Evolutionary conservation across 1,284 basidiomycete species (phyloP), one percentile per base, ranked within the genome.

Genomic region (Apiotrichum montevideense): DNA sequence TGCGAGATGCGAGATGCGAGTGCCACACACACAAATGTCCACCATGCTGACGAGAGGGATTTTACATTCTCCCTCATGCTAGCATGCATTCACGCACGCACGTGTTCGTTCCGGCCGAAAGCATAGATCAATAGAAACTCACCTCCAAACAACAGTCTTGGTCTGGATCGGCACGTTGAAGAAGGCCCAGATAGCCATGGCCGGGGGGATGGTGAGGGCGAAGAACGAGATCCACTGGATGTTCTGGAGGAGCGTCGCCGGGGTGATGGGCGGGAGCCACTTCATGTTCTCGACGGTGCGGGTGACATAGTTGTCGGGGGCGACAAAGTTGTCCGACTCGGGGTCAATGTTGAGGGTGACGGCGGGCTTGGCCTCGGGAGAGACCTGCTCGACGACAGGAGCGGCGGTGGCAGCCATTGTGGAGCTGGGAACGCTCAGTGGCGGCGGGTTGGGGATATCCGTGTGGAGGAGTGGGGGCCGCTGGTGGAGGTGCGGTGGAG

Each of bases 221-320:
- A 80, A 83, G 80, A 87, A 87, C 58, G 85, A 81, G 60, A 81
- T 77, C 82, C 84, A 89, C 78, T 91, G 87, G 67, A 94, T 80
- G 73, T 94, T 88, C 46, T 80, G 78, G 66, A 78, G 75, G 61
- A 83, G 75, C 72, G 87, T 94, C 45, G 79, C 72, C 82, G 83
- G 84, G 7, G 82, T 82, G 70, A 94, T 79, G 5, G 90, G 90
- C 1, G 90, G 90, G 13, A 90, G 80, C 2, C 85, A 71, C 65
- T 89, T 75, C 81, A 82, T 70, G 82, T 74, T 87, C 73, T 85
- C 85, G 71, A 95, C 82, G 3, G 88, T 90, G 76, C 88, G 84
- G 52, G 85, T 81, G 69, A 96, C 90, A 70, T 93, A 95, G 81
- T 93, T 93, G 79, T 92, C 89, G 40, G 87, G 87, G 62, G 89